phyloP scores from a whole-genome alignment of 805 yeast genomes.

The Candida ulmi region DNA sequence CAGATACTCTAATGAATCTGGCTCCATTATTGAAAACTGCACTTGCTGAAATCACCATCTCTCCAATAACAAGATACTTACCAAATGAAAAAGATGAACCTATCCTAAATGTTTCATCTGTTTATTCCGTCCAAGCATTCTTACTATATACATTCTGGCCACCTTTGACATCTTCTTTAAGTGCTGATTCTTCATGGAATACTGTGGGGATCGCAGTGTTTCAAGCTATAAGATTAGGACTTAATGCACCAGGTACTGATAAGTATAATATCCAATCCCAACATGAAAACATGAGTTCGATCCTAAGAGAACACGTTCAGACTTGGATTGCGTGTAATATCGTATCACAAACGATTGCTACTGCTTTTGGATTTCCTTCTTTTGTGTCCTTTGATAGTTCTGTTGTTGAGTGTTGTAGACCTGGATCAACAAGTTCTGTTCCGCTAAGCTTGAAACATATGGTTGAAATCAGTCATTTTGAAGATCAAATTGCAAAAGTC shows the following conservation, averaged over 20 bases:
- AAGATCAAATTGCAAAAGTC: slow-evolving; percentile 76
- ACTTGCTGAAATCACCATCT: slow-evolving; percentile 80
- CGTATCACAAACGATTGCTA: slow-evolving; percentile 84
- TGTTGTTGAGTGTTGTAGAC: slow-evolving; percentile 47
- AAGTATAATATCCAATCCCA: slow-evolving; percentile 40
- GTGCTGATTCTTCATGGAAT: slow-evolving; percentile 95
- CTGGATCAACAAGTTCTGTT: slow-evolving; percentile 30
- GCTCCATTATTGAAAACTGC: slow-evolving; percentile 70
- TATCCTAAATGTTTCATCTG: slow-evolving; percentile 80
- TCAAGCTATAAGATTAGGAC: slow-evolving; percentile 88
- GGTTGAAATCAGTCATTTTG: slow-evolving; percentile 80
- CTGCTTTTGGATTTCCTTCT: slow-evolving; percentile 92
- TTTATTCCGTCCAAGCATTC: slow-evolving; percentile 91
- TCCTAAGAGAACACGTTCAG: slow-evolving; percentile 69
- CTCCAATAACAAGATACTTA: slow-evolving; percentile 81
- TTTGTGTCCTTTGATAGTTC: slow-evolving; percentile 81
- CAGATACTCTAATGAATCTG: slow-evolving; percentile 44
- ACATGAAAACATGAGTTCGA: slow-evolving; percentile 10
- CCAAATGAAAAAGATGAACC: slow-evolving; percentile 80
- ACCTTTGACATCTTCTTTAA: slow-evolving; percentile 86
- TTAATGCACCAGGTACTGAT: slow-evolving; percentile 67
- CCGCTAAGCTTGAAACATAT: slow-evolving; percentile 50
- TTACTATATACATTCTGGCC: slow-evolving; percentile 92
- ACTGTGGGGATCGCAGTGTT: slow-evolving; percentile 90
- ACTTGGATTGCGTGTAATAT: slow-evolving; percentile 95